Percentiles rank a stretch among this genome's conserved stretches.
phyloP scores from a whole-genome alignment of 1,284 basidiomycete genomes.

The Ganoderma lucidum region DNA sequence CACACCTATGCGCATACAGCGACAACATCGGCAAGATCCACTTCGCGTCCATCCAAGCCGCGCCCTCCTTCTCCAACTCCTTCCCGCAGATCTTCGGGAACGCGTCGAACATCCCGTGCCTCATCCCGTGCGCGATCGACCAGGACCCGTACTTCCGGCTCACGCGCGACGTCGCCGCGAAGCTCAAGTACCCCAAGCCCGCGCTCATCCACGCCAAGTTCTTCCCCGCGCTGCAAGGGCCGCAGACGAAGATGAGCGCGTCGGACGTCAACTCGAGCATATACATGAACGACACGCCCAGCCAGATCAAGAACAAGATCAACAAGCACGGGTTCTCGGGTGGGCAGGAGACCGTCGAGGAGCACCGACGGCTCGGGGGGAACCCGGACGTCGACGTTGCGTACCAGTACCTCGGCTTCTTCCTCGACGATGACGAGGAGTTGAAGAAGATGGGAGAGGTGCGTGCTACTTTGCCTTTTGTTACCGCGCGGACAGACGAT shows the following conservation, averaged over 20 bases:
- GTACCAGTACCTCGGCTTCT: slow-evolving; percentile 98
- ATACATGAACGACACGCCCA: slow-evolving; percentile 94
- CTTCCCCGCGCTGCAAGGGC: slow-evolving; percentile 97
- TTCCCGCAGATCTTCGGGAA: slow-evolving; percentile 98
- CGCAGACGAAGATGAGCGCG: slow-evolving; percentile 99
- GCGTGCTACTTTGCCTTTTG: slow-evolving; percentile 36
- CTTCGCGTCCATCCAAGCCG: slow-evolving; percentile 97
- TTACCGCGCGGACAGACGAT: background rate
- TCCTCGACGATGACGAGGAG: slow-evolving; percentile 94
- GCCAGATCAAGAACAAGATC: slow-evolving; percentile 98
- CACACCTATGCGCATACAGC: slow-evolving; percentile 48
- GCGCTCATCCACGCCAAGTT: slow-evolving; percentile 95
- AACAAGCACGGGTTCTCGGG: slow-evolving; percentile 94
- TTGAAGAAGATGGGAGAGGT: slow-evolving; percentile 82
- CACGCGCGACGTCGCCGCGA: slow-evolving; percentile 93
- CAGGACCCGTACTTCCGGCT: slow-evolving; percentile 98
- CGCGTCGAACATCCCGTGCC: slow-evolving; percentile 84
- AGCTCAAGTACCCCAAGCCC: slow-evolving; percentile 97
- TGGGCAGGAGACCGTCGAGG: slow-evolving; percentile 92
- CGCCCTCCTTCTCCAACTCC: slow-evolving; percentile 97
- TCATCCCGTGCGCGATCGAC: slow-evolving; percentile 99
- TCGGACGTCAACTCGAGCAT: slow-evolving; percentile 92
- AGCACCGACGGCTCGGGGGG: slow-evolving; percentile 90
- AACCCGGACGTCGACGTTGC: slow-evolving; percentile 96
- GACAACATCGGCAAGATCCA: slow-evolving; percentile 99